Evolutionary conservation across 305 asterid genomes (phyloP).

Genomic region (Fraxinus ornus): DNA sequence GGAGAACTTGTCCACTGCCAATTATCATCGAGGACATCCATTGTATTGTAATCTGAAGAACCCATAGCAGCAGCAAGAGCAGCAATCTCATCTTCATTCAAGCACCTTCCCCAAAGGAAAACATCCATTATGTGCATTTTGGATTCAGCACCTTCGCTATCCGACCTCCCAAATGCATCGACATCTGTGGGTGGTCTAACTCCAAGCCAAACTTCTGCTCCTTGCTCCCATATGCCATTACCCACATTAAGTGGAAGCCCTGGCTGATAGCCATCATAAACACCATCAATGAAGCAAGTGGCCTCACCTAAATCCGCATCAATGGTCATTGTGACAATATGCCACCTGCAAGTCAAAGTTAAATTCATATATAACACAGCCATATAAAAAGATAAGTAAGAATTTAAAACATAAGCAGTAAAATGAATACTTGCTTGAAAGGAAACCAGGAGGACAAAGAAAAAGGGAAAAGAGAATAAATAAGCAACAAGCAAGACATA

Average conservation of each 20-base stretch:
- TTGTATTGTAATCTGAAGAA: constrained; percentile 64
- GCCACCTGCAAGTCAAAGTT: constrained; percentile 77
- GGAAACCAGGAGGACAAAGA: background rate
- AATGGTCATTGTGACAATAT: constrained; percentile 87
- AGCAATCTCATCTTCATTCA: constrained; percentile 91
- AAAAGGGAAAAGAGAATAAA: background rate
- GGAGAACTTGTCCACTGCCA: constrained; percentile 99
- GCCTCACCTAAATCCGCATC: constrained; percentile 96
- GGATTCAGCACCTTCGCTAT: constrained; percentile 93
- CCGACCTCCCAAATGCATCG: constrained; percentile 99
- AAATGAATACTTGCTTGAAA: background rate
- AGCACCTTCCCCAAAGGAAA: constrained; percentile 97
- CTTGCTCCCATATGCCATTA: constrained; percentile 84
- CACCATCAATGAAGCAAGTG: constrained; percentile 94
- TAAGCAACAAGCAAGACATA: background rate
- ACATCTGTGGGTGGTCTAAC: constrained; percentile 87
- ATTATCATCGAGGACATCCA: constrained; percentile 85
- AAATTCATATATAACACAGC: constrained; percentile 30
- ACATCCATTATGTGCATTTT: constrained; percentile 98
- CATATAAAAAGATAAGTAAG: constrained; percentile 34
- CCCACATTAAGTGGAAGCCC: constrained; percentile 84
- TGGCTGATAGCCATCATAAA: constrained; percentile 86
- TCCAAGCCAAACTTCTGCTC: constrained; percentile 94
- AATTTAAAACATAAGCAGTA: background rate
- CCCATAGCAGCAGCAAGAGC: constrained; percentile 81